A percentile compares a stretch with the other conserved stretches of the same genome.
Evolutionary conservation across 805 yeast species (phyloP).

Genomic region (Cephaloascus albidus): DNA sequence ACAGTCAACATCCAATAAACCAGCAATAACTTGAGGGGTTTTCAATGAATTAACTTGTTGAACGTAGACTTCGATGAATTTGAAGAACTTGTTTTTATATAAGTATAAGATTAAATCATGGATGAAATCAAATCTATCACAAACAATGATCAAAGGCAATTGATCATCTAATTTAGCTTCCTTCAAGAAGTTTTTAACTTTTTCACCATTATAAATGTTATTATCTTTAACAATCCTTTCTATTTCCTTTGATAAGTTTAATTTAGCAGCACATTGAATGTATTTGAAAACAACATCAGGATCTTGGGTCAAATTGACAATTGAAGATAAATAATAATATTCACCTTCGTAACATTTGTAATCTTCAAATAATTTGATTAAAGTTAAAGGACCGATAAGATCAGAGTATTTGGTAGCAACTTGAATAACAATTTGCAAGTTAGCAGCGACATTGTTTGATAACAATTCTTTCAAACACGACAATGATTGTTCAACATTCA

Average conservation of each 20-base stretch:
- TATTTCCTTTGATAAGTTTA: constrained; percentile 87
- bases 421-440: constrained; percentile 88
- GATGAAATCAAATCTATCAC: constrained; percentile 84
- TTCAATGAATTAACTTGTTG: constrained; percentile 95
- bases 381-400: constrained; percentile 73
- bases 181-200: constrained; percentile 93
- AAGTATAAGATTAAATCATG: constrained; percentile 90
- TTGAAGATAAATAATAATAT: constrained; percentile 86
- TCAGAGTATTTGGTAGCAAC: constrained; percentile 96
- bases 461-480: constrained; percentile 83
- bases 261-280: constrained; percentile 86
- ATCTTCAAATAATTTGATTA: constrained; percentile 89
- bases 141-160: constrained; percentile 90
- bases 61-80: constrained; percentile 95
- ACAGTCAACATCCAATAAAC: constrained; percentile 93
- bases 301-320: constrained; percentile 89
- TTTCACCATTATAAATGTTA: constrained; percentile 91
- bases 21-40: constrained; percentile 96
- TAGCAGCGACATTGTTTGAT: constrained; percentile 67
- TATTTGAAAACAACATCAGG: constrained; percentile 94
- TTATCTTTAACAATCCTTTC: constrained; percentile 94
- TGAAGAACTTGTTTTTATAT: constrained; percentile 92
- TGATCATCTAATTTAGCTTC: constrained; percentile 93
- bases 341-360: constrained; percentile 88
- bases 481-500: constrained; percentile 88